Evolutionary conservation across 352 stramenopile genomes (phyloP).

Genomic region (Globisporangium mamillatum): DNA sequence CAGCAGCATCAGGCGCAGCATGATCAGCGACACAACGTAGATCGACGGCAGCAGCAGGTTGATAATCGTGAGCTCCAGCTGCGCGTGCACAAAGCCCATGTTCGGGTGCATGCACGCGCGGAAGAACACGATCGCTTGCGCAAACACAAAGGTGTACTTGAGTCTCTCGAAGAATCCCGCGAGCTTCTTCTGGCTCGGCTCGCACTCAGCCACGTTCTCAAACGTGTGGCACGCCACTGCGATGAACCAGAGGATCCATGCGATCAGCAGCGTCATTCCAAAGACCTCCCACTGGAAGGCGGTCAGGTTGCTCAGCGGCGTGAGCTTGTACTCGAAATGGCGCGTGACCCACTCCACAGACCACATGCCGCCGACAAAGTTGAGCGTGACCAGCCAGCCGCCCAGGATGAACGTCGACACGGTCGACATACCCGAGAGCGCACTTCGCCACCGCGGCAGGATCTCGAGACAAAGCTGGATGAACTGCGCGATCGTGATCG

Average conservation of each 20-base stretch:
- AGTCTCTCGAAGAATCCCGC: slow-evolving; percentile 71
- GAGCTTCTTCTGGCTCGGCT: slow-evolving; percentile 65
- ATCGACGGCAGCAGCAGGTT: slow-evolving; percentile 84
- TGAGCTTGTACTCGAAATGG: slow-evolving; percentile 67
- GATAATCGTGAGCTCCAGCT: slow-evolving; percentile 88
- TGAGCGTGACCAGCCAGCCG: slow-evolving; percentile 57
- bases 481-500: slow-evolving; percentile 83
- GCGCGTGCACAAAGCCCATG: slow-evolving; percentile 86
- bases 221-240: slow-evolving; percentile 61
- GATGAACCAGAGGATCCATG: slow-evolving; percentile 85
- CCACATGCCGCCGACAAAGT: slow-evolving; percentile 64
- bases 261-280: slow-evolving; percentile 68
- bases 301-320: slow-evolving; percentile 61
- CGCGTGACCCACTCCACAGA: slow-evolving; percentile 72
- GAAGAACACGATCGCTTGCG: slow-evolving; percentile 77
- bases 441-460: slow-evolving; percentile 62
- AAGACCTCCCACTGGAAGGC: slow-evolving; percentile 79
- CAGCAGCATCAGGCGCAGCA: slow-evolving; percentile 67
- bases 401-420: slow-evolving; percentile 54
- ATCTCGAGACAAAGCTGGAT: slow-evolving; percentile 85
- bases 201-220: slow-evolving; percentile 45
- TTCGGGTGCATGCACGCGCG: slow-evolving; percentile 72
- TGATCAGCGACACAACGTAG: slow-evolving; percentile 83
- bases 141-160: slow-evolving; percentile 81
- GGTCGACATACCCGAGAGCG: slow-evolving; percentile 50